Conservation (phyloP, 495 filamentous ascomycete genomes). For the Massariosphaeria phaeospora region DNA sequence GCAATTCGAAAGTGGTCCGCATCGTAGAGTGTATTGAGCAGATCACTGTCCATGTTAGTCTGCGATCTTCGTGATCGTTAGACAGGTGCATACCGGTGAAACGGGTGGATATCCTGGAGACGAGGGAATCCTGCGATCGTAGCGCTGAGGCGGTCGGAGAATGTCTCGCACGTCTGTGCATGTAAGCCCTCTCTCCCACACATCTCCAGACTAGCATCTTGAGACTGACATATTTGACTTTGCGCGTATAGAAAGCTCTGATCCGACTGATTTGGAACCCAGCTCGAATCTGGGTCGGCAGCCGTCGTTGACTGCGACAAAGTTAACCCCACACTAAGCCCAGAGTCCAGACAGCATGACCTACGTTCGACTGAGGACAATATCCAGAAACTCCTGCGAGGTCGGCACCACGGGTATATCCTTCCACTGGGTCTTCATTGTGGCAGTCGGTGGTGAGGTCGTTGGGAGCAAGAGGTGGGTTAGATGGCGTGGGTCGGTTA, state of each 20-base stretch:
- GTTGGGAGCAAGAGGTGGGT: too few relatives aligned
- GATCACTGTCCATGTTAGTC: background rate
- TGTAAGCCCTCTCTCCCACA: too few relatives aligned
- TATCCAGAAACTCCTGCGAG: slow-evolving; percentile 92
- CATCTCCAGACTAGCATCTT: too few relatives aligned
- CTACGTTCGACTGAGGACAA: slow-evolving; percentile 66
- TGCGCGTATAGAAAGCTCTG: slow-evolving; percentile 61
- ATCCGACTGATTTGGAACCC: slow-evolving; percentile 98
- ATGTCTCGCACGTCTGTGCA: slow-evolving; percentile 97
- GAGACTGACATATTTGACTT: too few relatives aligned
- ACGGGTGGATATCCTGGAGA: slow-evolving; percentile 94
- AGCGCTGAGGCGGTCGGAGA: slow-evolving; percentile 81
- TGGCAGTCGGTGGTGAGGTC: too few relatives aligned
- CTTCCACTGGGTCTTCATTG: slow-evolving; percentile 70
- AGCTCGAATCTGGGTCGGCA: slow-evolving; percentile 92
- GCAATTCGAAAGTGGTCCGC: slow-evolving; percentile 82
- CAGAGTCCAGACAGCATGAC: background rate
- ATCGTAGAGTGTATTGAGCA: background rate
- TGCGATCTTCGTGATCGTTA: slow-evolving; percentile 73
- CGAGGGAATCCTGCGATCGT: slow-evolving; percentile 91
- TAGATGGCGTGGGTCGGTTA: too few relatives aligned
- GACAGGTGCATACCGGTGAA: slow-evolving; percentile 80
- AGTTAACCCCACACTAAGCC: slow-evolving; percentile 11
- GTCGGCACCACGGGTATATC: slow-evolving; percentile 88
- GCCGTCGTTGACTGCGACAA: slow-evolving; percentile 74